phyloP scores from a whole-genome alignment of 2,329 filamentous ascomycete species.

The Grosmannia serpens region DNA sequence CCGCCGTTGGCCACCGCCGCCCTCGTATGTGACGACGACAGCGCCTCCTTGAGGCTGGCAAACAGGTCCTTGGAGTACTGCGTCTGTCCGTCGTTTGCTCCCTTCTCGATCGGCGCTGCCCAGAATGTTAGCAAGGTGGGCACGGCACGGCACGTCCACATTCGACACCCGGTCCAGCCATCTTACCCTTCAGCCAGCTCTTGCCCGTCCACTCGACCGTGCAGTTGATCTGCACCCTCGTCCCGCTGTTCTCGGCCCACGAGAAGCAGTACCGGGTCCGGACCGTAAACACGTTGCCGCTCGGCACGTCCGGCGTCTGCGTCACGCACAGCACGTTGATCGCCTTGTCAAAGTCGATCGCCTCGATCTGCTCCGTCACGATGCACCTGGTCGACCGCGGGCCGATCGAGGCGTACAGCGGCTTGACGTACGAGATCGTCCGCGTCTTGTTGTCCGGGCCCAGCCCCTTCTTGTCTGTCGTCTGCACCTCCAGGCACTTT shows the following conservation, averaged over 20 bases:
- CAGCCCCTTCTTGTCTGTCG: slow-evolving; percentile 74
- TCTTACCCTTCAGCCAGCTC: slow-evolving; percentile 86
- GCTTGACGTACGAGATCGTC: slow-evolving; percentile 82
- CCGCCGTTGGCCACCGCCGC: slow-evolving; percentile 33
- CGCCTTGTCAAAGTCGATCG: slow-evolving; percentile 75
- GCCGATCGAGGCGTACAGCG: slow-evolving; percentile 70
- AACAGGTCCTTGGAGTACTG: slow-evolving; percentile 74
- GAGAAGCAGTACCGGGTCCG: slow-evolving; percentile 93
- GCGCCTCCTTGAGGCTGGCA: slow-evolving; percentile 58
- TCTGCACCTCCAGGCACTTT: slow-evolving; percentile 77
- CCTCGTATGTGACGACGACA: slow-evolving; percentile 50
- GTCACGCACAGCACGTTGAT: slow-evolving; percentile 74
- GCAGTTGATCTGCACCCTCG: slow-evolving; percentile 77
- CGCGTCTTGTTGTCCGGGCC: slow-evolving; percentile 63
- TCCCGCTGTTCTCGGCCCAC: slow-evolving; percentile 81
- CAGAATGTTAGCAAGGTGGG: neutral
- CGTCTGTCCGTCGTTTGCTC: slow-evolving; percentile 78
- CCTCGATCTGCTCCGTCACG: slow-evolving; percentile 73
- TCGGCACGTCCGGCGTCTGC: slow-evolving; percentile 89
- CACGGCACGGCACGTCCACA: too few relatives aligned
- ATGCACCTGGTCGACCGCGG: slow-evolving; percentile 93
- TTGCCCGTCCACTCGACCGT: slow-evolving; percentile 94
- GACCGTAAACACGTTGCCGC: slow-evolving; percentile 77
- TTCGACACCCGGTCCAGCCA: neutral
- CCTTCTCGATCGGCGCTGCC: slow-evolving; percentile 87